Base-by-base conservation (phyloP, 768 basidiomycete species). In the Cystobasidium onofrii region DNA sequence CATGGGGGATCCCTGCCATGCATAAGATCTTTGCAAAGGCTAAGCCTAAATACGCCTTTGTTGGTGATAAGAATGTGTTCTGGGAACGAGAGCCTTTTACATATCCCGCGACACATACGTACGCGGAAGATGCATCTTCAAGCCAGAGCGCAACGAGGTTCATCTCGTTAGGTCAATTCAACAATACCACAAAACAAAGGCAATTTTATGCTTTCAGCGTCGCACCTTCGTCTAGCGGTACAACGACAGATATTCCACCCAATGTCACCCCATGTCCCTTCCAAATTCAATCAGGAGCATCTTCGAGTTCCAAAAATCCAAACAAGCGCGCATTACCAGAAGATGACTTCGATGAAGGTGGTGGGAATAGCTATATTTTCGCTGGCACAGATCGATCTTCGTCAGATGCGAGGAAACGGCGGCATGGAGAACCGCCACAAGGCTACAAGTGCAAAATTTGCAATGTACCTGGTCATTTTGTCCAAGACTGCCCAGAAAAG, bases 161-260 rank as follows among this genome's bases (percentile, higher is more conserved):
- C 76, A 85, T 99, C 54, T 88, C 89, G 74, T 83, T 99, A 9
- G 96, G 92, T 41, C 85, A 89, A n/a, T 90, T 97, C 80, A 92
- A 91, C 83, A 73, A 79, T 46, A 80, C 84, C 12, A 78, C 84
- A 9, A 94, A 92, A 83, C 95, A 93, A 81, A 85, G 94, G 77
- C 97, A 92, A 89, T 97, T 96, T 82, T 99, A 99, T 82, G 96
- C 96, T 1, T 98, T 97, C 81, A 88, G 87, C 29, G 90, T 99
- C 64, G 81, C 86, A 0, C 87, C 91, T 1, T 83, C 84, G 54
- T 80, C 83, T 27, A 77, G 83, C 3, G 76, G 80, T 29, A 81
- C 76, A 36, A 44, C 79, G 83, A 23, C 84, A 78, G 3, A 77
- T 6, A 43, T 74, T 2, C 89, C 90, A 18, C 78, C 84, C 0